phyloP scores from a whole-genome alignment of 2,329 filamentous ascomycete species.

The Arthrobotrys sphaeroides region DNA sequence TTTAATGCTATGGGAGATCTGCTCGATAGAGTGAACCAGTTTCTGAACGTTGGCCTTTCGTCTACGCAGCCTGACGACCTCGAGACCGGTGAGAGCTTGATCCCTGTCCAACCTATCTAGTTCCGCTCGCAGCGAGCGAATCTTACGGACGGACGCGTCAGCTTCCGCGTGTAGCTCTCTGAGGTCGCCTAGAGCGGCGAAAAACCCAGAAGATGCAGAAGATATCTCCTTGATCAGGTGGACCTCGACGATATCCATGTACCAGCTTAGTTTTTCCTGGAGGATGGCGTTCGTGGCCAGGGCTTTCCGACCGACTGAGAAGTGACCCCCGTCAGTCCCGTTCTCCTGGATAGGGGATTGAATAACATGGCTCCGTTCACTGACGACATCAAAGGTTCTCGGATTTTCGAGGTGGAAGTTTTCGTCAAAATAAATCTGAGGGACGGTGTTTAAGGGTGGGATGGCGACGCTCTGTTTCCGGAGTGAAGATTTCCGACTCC shows the following conservation, averaged over 20 bases:
- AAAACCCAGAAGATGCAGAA: constrained; percentile 93
- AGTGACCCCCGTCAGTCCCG: constrained; percentile 20
- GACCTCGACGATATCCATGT: constrained; percentile 98
- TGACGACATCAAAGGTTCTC: constrained; percentile 94
- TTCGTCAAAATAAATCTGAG: constrained; percentile 91
- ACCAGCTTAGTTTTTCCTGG: constrained; percentile 98
- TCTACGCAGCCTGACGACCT: constrained; percentile 83
- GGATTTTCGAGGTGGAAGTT: constrained; percentile 96
- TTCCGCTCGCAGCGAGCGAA: constrained; percentile 81
- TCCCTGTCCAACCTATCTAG: constrained; percentile 83
- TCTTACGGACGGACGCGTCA: constrained; percentile 86
- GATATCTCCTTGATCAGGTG: constrained; percentile 97
- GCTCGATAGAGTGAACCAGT: constrained; percentile 81
- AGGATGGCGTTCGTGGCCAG: constrained; percentile 95
- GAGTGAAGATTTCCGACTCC: constrained; percentile 36
- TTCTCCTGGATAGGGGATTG: constrained; percentile 65
- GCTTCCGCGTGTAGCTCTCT: constrained; percentile 92
- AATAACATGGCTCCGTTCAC: constrained; percentile 96
- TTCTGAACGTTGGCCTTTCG: constrained; percentile 84
- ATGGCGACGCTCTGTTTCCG: constrained; percentile 73
- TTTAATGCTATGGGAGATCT: constrained; percentile 80
- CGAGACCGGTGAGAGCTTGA: constrained; percentile 83
- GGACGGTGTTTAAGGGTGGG: constrained; percentile 90
- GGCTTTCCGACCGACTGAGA: constrained; percentile 74
- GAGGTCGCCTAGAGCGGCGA: constrained; percentile 88